Conservation (phyloP, 306 rosid species). For the Lithocarpus polystachyus region DNA sequence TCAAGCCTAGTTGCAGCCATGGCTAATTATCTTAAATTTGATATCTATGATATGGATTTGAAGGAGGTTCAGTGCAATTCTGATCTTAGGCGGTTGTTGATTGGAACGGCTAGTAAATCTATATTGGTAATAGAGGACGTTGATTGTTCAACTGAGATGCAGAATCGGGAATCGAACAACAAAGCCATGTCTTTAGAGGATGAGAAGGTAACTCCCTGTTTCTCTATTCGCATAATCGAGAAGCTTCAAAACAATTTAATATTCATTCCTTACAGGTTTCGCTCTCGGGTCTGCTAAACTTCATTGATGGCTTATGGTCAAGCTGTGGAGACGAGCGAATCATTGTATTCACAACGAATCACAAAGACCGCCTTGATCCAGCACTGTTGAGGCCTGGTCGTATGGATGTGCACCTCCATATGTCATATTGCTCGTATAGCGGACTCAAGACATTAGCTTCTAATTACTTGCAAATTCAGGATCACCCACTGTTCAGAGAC, state of each 20-base stretch:
- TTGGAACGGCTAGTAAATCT: slow-evolving; percentile 49
- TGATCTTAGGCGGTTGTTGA: slow-evolving; percentile 49
- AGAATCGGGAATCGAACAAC: slow-evolving; percentile 28
- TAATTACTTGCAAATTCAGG: slow-evolving; percentile 44
- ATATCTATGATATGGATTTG: slow-evolving; percentile 54
- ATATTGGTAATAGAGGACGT: slow-evolving; percentile 56
- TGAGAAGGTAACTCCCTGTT: slow-evolving; percentile 31
- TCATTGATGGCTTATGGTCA: slow-evolving; percentile 65
- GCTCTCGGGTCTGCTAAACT: slow-evolving; percentile 52
- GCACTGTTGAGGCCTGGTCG: slow-evolving; percentile 60
- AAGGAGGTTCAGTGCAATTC: slow-evolving; percentile 59
- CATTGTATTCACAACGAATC: slow-evolving; percentile 45
- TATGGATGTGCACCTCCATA: slow-evolving; percentile 55
- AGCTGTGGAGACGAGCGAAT: slow-evolving; percentile 58
- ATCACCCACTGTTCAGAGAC: slow-evolving; percentile 29
- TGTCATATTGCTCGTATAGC: slow-evolving; percentile 44
- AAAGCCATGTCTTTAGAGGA: slow-evolving; percentile 23
- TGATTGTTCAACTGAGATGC: slow-evolving; percentile 54
- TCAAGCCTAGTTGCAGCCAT: slow-evolving; percentile 61
- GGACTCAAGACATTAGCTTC: slow-evolving; percentile 44
- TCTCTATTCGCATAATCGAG: neutral
- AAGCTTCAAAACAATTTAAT: neutral
- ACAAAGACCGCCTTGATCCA: slow-evolving; percentile 46
- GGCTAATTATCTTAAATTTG: slow-evolving; percentile 53
- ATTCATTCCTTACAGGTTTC: slow-evolving; percentile 31